These are phyloP conservation scores for Laguncularia racemosa DNA, from an alignment of 345 rosid genomes.

Conservation along the genomic window DNA sequence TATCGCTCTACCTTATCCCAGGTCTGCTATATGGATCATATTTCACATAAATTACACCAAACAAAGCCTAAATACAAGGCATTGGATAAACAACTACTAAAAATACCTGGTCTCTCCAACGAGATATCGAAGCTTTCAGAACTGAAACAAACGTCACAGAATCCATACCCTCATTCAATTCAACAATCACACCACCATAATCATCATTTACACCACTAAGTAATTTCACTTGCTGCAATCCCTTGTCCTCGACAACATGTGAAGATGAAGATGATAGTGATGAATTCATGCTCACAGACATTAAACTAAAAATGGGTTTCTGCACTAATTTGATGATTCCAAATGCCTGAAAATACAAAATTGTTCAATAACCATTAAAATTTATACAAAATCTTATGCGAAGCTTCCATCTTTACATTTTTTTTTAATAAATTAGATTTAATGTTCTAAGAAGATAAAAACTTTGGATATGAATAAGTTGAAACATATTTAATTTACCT, in stretches of 20 bases:
- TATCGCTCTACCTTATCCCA: no score
- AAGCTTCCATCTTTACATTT: no score
- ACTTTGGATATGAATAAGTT: neutral
- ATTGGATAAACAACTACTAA: neutral
- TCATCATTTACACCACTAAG: slow-evolving; percentile 47
- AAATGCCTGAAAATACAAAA: no score
- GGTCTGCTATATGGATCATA: no score
- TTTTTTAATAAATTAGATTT: neutral
- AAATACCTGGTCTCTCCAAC: slow-evolving; percentile 68
- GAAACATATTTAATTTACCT: neutral
- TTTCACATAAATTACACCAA: neutral
- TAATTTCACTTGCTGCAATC: slow-evolving; percentile 13
- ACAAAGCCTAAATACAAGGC: neutral
- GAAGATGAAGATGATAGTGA: slow-evolving; percentile 1
- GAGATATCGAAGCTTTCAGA: slow-evolving; percentile 49
- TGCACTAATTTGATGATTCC: neutral
- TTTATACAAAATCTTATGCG: no score
- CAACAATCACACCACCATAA: slow-evolving; percentile 68
- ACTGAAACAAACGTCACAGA: slow-evolving; percentile 36
- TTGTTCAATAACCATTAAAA: no score
- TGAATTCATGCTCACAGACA: neutral
- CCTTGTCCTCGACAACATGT: neutral
- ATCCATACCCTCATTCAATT: slow-evolving; percentile 52
- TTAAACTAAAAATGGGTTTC: neutral
- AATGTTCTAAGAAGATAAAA: neutral